Conservation (phyloP, 2,329 filamentous ascomycete genomes). For the Colletotrichum falcatum region DNA sequence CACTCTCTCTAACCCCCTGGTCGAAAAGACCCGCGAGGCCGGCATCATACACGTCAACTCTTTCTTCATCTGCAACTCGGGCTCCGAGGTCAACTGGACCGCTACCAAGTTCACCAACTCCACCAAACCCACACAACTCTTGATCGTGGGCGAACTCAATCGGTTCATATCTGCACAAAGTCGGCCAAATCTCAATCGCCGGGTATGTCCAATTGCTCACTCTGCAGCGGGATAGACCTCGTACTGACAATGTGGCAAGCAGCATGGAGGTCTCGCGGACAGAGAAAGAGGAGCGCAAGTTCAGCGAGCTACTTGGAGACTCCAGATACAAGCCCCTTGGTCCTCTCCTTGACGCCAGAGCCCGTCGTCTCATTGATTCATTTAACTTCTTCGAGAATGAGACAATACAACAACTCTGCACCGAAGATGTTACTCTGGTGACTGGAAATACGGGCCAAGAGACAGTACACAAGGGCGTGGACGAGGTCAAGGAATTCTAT, state of each 20-base stretch:
- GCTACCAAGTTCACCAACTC: no score
- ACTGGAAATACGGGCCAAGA: accelerated
- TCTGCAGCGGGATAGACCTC: background rate
- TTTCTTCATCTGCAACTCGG: no score
- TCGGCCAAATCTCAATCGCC: background rate
- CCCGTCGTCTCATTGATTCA: background rate
- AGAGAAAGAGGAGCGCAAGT: background rate
- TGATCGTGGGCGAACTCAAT: background rate
- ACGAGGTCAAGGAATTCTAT: background rate
- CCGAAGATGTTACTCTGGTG: background rate
- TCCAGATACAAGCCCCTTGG: background rate
- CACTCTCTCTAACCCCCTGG: no score
- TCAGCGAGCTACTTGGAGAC: background rate
- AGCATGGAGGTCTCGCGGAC: background rate
- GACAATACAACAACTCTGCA: background rate
- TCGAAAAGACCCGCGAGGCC: no score
- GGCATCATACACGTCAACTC: no score
- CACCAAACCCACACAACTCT: background rate
- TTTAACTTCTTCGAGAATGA: no score
- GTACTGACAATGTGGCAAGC: background rate
- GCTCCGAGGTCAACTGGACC: no score
- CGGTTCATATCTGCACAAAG: background rate
- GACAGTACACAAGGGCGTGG: background rate
- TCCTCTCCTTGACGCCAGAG: background rate
- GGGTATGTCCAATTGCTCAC: background rate